phyloP scores from a whole-genome alignment of 1,284 basidiomycete genomes.

The Fomitopsis pinicola region DNA sequence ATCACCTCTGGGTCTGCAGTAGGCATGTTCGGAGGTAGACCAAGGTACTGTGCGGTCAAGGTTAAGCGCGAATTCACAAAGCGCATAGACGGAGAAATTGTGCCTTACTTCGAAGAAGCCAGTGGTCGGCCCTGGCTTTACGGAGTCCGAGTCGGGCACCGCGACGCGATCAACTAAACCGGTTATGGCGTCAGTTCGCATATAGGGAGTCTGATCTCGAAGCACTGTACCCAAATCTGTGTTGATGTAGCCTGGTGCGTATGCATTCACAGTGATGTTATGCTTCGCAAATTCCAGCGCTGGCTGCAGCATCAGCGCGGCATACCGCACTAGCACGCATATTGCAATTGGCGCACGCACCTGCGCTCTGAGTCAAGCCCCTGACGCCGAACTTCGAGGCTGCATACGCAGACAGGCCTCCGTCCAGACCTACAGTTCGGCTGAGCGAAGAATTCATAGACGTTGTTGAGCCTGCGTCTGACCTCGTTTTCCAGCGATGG shows the following conservation, averaged over 20 bases:
- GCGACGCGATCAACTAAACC: too few relatives aligned
- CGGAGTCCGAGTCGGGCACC: neutral
- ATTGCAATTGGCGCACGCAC: neutral
- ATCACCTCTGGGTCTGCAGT: neutral
- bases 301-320: neutral
- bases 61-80: neutral
- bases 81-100: too few relatives aligned
- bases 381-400: slow-evolving; percentile 1
- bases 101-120: neutral
- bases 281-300: neutral
- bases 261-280: slow-evolving; percentile 8
- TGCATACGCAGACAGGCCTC: neutral
- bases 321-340: neutral
- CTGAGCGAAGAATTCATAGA: neutral
- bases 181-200: too few relatives aligned
- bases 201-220: too few relatives aligned
- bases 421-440: neutral
- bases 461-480: neutral
- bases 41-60: neutral
- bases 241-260: slow-evolving; percentile 5
- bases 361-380: slow-evolving; percentile 1
- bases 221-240: neutral
- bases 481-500: slow-evolving; percentile 6
- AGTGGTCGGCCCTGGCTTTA: neutral
- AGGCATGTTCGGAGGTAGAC: neutral